Conservation (phyloP, 2,329 filamentous ascomycete species). For the Xylaria sp. region DNA sequence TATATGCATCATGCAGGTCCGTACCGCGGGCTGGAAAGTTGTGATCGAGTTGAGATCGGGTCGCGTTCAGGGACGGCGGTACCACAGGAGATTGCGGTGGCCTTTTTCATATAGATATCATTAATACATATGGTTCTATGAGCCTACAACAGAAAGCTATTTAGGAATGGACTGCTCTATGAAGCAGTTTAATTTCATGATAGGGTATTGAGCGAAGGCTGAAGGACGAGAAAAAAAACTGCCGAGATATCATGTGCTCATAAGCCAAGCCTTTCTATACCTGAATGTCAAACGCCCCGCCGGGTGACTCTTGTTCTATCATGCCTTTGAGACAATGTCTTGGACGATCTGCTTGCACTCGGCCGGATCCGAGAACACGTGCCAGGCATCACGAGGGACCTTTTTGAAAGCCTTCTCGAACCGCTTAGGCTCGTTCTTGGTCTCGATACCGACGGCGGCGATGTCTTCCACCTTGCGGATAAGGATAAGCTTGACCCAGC, state of each 20-base stretch:
- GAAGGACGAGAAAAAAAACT: too few relatives aligned
- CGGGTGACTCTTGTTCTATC: background rate
- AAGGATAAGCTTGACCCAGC: constrained; percentile 81
- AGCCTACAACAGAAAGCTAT: background rate
- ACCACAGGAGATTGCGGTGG: too few relatives aligned
- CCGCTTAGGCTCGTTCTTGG: constrained; percentile 72
- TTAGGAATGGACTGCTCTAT: background rate
- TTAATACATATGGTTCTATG: background rate
- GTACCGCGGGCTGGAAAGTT: background rate
- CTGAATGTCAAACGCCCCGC: background rate
- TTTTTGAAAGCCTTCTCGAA: constrained; percentile 84
- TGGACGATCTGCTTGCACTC: constrained; percentile 58
- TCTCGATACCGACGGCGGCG: constrained; percentile 67
- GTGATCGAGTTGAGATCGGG: background rate
- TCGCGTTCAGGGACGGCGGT: too few relatives aligned
- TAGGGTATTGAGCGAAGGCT: too few relatives aligned
- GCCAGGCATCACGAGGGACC: constrained; percentile 73
- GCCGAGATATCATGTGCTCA: too few relatives aligned
- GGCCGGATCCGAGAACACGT: constrained; percentile 76
- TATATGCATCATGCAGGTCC: constrained; percentile 3
- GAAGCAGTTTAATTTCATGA: too few relatives aligned
- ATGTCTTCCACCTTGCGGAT: constrained; percentile 84
- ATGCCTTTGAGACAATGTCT: constrained; percentile 29
- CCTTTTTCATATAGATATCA: too few relatives aligned
- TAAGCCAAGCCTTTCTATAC: background rate